Evolutionary conservation across 305 asterid genomes (phyloP).

Genomic region (Fraxinus angustifolia): DNA sequence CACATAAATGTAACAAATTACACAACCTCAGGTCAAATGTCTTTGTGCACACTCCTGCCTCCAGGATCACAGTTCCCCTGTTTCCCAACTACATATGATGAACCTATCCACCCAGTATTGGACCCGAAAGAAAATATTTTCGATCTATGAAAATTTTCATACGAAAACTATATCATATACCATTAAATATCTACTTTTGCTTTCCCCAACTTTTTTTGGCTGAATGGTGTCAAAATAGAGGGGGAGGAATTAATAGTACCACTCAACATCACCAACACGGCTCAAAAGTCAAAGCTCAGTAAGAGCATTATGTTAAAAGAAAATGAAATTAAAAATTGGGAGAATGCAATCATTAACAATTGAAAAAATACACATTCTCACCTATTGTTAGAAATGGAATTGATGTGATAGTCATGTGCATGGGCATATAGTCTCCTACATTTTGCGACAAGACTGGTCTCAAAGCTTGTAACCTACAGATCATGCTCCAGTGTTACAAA

Average conservation of each 20-base stretch:
- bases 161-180: conserved; percentile 1
- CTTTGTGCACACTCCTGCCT: neutral
- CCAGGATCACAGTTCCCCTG: neutral
- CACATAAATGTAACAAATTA: neutral
- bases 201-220: neutral
- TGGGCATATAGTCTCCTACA: conserved; percentile 97
- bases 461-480: conserved; percentile 78
- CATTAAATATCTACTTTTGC: neutral
- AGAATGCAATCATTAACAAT: conserved; percentile 8
- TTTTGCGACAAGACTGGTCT: conserved; percentile 84
- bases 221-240: conserved; percentile 10
- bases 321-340: neutral
- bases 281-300: neutral
- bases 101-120: conserved; percentile 15
- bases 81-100: neutral
- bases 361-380: conserved; percentile 26
- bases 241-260: neutral
- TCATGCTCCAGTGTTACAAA: conserved; percentile 22
- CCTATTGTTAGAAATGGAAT: conserved; percentile 98
- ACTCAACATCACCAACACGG: neutral
- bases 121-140: conserved; percentile 10
- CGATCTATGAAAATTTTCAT: neutral
- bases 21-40: neutral
- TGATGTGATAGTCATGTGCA: conserved; percentile 97
- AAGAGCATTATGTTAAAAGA: conserved; percentile 1